Evolutionary conservation across 176 grass and related monocot genomes (phyloP), one percentile per base, ranked within the genome.

Genomic region (Oryza nivara): DNA sequence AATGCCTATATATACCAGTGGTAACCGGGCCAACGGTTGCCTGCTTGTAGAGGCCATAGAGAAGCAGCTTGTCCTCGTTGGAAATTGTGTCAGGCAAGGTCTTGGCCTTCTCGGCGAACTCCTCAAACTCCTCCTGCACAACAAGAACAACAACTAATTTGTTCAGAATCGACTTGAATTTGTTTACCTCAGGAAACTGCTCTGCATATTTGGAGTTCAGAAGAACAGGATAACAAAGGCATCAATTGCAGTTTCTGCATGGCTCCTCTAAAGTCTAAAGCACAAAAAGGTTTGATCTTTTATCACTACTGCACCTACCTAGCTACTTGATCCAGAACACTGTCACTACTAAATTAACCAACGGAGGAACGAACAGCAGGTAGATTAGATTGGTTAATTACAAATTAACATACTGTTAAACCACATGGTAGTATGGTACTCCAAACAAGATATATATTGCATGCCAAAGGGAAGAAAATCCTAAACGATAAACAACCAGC

Each of bases 11-110:
- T 52, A n/a, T 88, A 92, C 89, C 45, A 5, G 91, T 96, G 84
- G 83, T 88, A 58, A 93, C 89, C 14, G 91, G 67, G 6, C 93
- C 91, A 25, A 96, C 87, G 25, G 89, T 96, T 15, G 82, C 84
- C 82, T 90, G 94, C 75, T 96, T 93, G 84, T 79, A 93, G 26
- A 96, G 94, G 7, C 91, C 86, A 30, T 93, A 96, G 22, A 96
- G 86, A 77, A 93, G 87, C 63, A 96, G 74, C 75, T 92, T 91
- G 88, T 67, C 80, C 78, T 89, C 87, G 9, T 97, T 90, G 0
- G 74, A 78, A 1, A 84, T 91, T 19, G 46, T 76, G 41, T 88
- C 85, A 25, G 84, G 75, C 80, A 96, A 81, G 23, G 89, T 90
- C 89, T 97, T 97, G 77, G 91, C 94, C 79, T 91, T 91, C 83